These are phyloP conservation scores for Cubamyces sp. DNA, from an alignment of 768 basidiomycete genomes.

Conservation along the genomic window DNA sequence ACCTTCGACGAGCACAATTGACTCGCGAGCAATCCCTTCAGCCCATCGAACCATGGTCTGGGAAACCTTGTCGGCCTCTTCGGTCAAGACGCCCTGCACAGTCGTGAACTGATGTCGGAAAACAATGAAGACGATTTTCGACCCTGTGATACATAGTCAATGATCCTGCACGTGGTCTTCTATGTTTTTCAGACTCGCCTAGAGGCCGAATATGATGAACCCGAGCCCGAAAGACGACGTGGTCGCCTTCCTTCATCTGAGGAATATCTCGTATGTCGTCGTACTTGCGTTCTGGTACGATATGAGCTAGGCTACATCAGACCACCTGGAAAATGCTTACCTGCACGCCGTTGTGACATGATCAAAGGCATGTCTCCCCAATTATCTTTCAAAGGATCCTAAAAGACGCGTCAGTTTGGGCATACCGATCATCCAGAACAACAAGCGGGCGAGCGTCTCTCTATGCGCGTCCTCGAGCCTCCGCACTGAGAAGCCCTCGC, in stretches of 20 bases:
- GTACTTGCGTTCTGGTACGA: conserved; percentile 5
- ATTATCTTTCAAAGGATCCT: conserved; percentile 35
- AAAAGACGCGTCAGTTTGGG: not conserved
- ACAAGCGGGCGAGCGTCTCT: too few species aligned
- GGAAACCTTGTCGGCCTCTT: conserved; percentile 73
- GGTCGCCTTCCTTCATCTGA: conserved; percentile 62
- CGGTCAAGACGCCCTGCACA: conserved; percentile 81
- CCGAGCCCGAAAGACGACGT: conserved; percentile 83
- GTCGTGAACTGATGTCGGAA: conserved; percentile 84
- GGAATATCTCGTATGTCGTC: conserved; percentile 42
- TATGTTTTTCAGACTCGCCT: conserved; percentile 20
- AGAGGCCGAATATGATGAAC: conserved; percentile 90
- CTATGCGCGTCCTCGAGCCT: too few species aligned
- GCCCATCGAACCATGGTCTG: conserved; percentile 98
- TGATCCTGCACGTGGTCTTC: not conserved
- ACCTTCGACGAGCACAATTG: conserved; percentile 90
- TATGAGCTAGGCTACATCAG: conserved; percentile 51
- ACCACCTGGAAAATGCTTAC: conserved; percentile 46
- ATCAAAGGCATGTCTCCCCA: conserved; percentile 91
- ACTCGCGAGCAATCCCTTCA: conserved; percentile 77
- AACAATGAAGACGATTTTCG: conserved; percentile 92
- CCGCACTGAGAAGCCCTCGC: not conserved
- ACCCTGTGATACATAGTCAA: conserved; percentile 46
- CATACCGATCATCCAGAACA: not conserved
- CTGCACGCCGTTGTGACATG: conserved; percentile 78